These are phyloP conservation scores for Trichaptum fuscoviolaceum DNA, from an alignment of 768 basidiomycete species.

Conservation along the genomic window DNA sequence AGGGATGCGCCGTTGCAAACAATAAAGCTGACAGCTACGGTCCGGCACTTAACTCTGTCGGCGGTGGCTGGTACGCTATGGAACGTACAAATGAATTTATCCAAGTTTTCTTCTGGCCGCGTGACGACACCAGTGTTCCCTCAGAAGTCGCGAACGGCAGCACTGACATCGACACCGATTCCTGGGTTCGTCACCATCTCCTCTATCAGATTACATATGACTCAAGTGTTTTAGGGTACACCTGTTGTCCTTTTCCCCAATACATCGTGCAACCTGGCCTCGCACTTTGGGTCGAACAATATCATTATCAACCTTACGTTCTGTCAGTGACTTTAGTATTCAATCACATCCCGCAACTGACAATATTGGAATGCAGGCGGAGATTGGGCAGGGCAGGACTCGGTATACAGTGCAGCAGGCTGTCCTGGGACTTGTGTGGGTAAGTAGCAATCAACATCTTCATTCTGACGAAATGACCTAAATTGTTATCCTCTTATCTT, in stretches of 20 bases:
- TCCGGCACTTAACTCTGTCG: slow-evolving; percentile 49
- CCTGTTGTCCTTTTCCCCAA: slow-evolving; percentile 60
- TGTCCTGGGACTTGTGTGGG: slow-evolving; percentile 51
- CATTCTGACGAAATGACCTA: too few species aligned
- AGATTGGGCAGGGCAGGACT: slow-evolving; percentile 45
- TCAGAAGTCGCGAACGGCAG: slow-evolving; percentile 39
- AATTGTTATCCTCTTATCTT: too few species aligned
- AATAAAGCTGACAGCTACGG: slow-evolving; percentile 46
- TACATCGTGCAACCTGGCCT: slow-evolving; percentile 49
- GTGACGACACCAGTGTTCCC: slow-evolving; percentile 39
- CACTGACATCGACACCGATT: slow-evolving; percentile 39
- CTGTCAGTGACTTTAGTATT: slow-evolving; percentile 35
- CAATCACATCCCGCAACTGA: too few species aligned
- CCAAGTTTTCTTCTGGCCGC: slow-evolving; percentile 70
- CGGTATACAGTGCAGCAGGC: slow-evolving; percentile 38
- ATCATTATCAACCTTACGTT: slow-evolving; percentile 69
- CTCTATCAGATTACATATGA: not conserved
- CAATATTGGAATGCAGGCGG: slow-evolving; percentile 36
- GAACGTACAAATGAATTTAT: slow-evolving; percentile 53
- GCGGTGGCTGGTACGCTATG: slow-evolving; percentile 65
- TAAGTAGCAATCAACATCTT: slow-evolving; percentile 25
- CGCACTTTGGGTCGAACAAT: slow-evolving; percentile 50
- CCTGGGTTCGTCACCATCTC: slow-evolving; percentile 38
- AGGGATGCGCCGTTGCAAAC: slow-evolving; percentile 49
- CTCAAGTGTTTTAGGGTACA: slow-evolving; percentile 35